These are phyloP conservation scores for Clonostachys byssicola DNA, from an alignment of 2,329 filamentous ascomycete species.

Conservation along the genomic window DNA sequence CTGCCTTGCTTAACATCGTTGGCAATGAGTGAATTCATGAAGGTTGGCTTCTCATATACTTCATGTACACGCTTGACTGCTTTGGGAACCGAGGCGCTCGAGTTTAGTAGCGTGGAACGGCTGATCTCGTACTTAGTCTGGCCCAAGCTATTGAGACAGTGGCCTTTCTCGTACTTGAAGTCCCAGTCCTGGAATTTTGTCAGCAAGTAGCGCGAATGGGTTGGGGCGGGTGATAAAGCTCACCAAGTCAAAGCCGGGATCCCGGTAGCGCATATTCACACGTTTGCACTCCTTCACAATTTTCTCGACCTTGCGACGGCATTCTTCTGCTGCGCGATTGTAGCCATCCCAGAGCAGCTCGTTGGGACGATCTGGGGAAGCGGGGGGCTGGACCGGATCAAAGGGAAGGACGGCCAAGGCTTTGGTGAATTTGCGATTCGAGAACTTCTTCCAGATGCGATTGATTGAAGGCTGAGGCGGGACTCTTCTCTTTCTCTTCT, in stretches of 20 bases:
- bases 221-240: slow-evolving; percentile 11
- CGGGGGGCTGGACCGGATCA: slow-evolving; percentile 50
- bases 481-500: slow-evolving; percentile 55
- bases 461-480: slow-evolving; percentile 64
- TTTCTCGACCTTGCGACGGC: slow-evolving; percentile 56
- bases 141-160: slow-evolving; percentile 50
- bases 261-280: slow-evolving; percentile 76
- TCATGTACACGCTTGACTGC: slow-evolving; percentile 73
- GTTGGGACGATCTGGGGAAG: slow-evolving; percentile 48
- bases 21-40: slow-evolving; percentile 60
- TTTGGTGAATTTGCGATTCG: slow-evolving; percentile 56
- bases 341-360: slow-evolving; percentile 58
- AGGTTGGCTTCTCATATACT: slow-evolving; percentile 71
- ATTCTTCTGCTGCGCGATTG: slow-evolving; percentile 60
- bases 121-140: slow-evolving; percentile 46
- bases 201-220: slow-evolving; percentile 8
- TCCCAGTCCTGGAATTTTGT: slow-evolving; percentile 50
- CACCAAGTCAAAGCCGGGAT: slow-evolving; percentile 56
- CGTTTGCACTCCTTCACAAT: slow-evolving; percentile 64
- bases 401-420: slow-evolving; percentile 63
- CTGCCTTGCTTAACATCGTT: slow-evolving; percentile 75
- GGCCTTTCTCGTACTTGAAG: slow-evolving; percentile 59
- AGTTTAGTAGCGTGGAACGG: slow-evolving; percentile 36
- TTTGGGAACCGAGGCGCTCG: slow-evolving; percentile 55
- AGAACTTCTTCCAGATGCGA: slow-evolving; percentile 60